Evolutionary conservation across 257 asterid species (phyloP).

Genomic region (Solanum appendiculatum): DNA sequence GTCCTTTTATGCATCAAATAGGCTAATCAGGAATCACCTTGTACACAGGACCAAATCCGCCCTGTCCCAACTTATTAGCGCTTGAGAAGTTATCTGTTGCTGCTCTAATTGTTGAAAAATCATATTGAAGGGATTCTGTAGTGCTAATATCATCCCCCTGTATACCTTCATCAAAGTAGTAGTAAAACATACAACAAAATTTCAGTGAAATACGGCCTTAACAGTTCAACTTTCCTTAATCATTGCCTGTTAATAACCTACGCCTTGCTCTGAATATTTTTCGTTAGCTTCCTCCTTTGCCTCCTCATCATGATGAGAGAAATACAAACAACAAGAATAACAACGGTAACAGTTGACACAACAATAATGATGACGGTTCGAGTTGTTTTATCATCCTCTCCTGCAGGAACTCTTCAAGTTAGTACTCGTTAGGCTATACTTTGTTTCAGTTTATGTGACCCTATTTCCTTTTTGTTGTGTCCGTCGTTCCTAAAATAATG

Average conservation of each 20-base stretch:
- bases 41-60: constrained; percentile 11
- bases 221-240: neutral
- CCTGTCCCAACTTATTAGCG: constrained; percentile 2
- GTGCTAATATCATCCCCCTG: neutral
- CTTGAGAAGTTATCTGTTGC: constrained; percentile 6
- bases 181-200: neutral
- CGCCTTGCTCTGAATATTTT: neutral
- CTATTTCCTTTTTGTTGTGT: neutral
- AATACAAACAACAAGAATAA: neutral
- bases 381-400: neutral
- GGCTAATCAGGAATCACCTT: neutral
- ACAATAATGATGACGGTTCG: neutral
- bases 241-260: neutral
- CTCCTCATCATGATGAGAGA: neutral
- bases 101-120: neutral
- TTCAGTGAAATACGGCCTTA: neutral
- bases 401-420: neutral
- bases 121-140: constrained; percentile 11
- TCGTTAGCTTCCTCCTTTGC: neutral
- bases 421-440: neutral
- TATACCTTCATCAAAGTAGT: neutral
- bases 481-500: neutral
- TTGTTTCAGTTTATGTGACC: neutral
- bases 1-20: neutral
- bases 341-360: neutral